Base-by-base conservation (phyloP, 768 basidiomycete genomes). In the Leccinum truebloodii region DNA sequence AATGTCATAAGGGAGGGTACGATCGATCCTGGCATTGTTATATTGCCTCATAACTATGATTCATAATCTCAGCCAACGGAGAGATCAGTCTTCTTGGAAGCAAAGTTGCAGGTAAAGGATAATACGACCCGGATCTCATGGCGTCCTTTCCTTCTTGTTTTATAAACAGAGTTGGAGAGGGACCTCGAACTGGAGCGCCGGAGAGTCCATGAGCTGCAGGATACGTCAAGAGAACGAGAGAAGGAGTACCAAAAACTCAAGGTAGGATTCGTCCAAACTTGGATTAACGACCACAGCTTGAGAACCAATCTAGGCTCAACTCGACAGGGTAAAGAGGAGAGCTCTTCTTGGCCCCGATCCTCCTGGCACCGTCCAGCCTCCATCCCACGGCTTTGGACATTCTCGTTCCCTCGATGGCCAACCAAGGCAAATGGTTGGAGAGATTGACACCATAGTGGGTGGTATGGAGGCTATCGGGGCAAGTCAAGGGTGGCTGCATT, bases 161-260 rank as follows among this genome's bases (percentile, higher is more conserved):
- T 55, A 44, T 52, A 28, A 65, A 59, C 59, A 94, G 92, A 90
- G 57, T 73, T 92, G 46, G 89, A 92, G 71, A 85, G 88, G 24
- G 93, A 94, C 64, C 78, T 94, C 39, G 92, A 93, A 65, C 63
- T 89, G 28, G 92, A 94, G 72, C 82, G 89, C 32, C 81, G 90
- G 22, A 92, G 87, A 68, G 80, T 83, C 34, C 80, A 86, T 7
- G 90, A 92, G 24, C 71, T 91, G 28, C 89, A 92, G 66, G 91
- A 94, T 39, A 76, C 83, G 2, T 80, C 87, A 2, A 82, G 86
- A 66, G 91, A 93, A 67, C 81, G 86, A 66, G 92, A 94, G 62
- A 92, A 89, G 67, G 93, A 94, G 67, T 94, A 94, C 68, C 89
- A 90, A 58, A 93, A 91, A 69, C 82, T 94, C 44, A 94, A 94